Conservation (phyloP, 2,329 filamentous ascomycete species). For the Aspergillus aculeatinus region DNA sequence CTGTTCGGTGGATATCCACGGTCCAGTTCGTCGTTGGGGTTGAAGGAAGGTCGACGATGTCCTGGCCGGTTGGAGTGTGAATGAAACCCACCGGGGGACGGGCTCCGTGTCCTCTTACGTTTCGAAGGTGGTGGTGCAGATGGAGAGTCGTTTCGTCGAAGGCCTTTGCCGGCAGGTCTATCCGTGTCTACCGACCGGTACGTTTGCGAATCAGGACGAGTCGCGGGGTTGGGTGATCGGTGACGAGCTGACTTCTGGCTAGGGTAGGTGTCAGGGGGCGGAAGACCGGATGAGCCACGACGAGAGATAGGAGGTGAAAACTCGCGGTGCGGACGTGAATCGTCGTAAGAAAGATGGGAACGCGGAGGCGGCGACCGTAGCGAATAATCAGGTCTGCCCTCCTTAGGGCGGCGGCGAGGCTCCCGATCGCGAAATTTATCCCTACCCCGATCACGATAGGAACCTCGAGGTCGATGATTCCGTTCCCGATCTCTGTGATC, state of each 20-base stretch:
- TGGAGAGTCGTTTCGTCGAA: slow-evolving; percentile 32
- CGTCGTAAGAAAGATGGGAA: slow-evolving; percentile 30
- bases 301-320: slow-evolving; percentile 27
- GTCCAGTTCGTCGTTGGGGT: slow-evolving; percentile 38
- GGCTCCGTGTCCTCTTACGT: slow-evolving; percentile 43
- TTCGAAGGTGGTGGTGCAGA: slow-evolving; percentile 34
- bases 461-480: slow-evolving; percentile 43
- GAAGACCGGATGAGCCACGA: slow-evolving; percentile 29
- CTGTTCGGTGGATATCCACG: slow-evolving; percentile 37
- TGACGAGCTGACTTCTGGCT: slow-evolving; percentile 24
- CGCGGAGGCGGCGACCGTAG: slow-evolving; percentile 41
- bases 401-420: slow-evolving; percentile 33
- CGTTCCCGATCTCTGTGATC: slow-evolving; percentile 37
- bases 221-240: slow-evolving; percentile 23
- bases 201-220: slow-evolving; percentile 23
- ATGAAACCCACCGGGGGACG: slow-evolving; percentile 35
- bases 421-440: slow-evolving; percentile 44
- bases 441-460: slow-evolving; percentile 37
- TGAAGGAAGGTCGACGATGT: slow-evolving; percentile 26
- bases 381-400: slow-evolving; percentile 42
- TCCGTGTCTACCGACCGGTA: slow-evolving; percentile 19
- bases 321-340: slow-evolving; percentile 32
- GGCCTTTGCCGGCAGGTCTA: slow-evolving; percentile 24
- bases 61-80: slow-evolving; percentile 25
- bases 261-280: slow-evolving; percentile 21